Base-by-base conservation (phyloP, 345 rosid genomes). In the Kernera saxatilis region DNA sequence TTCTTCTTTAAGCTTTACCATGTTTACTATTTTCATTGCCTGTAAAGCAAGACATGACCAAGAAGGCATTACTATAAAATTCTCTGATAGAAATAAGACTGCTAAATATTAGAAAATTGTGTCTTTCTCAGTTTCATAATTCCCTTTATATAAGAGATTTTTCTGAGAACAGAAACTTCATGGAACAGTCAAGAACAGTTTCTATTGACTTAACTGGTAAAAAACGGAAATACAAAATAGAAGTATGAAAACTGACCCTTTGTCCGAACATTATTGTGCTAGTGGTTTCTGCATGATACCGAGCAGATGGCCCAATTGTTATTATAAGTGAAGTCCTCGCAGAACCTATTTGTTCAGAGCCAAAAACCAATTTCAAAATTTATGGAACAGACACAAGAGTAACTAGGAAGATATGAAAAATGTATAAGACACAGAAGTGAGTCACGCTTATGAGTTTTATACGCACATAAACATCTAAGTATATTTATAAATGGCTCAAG, bases 11-110 rank as follows among this genome's bases (percentile, higher is more conserved):
- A 90, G 91, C 84, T 90, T 93, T 61, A 88, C 81, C 91, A 83
- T 77, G 77, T 93, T 93, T n/a, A 90, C 92, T 60, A 93, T 80
- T 81, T 88, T 93, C 97, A 90, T 90, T 22, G 98, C 98, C 98
- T 93, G 88, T 77, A 77, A 79, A 64, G 50, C 43, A 74, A 62
- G 19, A 58, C 37, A 21, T 17, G 3, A 36, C 64, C 64, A 83
- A 25, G 14, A 55, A 39, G 50, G 26, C 72, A n/a, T 39, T 14
- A 57, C 14, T 18, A 33, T 13, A 30, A 39, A n/a, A 35, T 17
- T 21, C 19, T 49, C 33, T 49, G 53, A 48, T 33, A 33, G 54
- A 73, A 37, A 56, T 58, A 41, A 60, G 51, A 49, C 30, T 14
- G 5, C 11, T 44, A 41, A 59, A 41, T 15, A 15, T 30, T 18